Evolutionary conservation across 2,329 filamentous ascomycete species (phyloP).

Genomic region (Fusarium sp.): DNA sequence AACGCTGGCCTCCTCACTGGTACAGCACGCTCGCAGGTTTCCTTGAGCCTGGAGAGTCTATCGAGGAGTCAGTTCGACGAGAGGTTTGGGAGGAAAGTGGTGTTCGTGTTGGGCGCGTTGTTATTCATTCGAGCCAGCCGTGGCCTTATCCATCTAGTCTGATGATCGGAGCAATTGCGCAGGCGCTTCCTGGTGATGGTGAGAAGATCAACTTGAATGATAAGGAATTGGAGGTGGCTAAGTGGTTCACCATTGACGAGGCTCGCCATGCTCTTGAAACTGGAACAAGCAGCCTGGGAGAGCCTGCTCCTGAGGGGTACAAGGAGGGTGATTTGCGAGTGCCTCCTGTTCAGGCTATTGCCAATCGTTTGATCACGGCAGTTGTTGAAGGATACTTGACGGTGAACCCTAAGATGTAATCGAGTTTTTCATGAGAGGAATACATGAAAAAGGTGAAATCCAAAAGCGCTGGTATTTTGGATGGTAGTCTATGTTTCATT

Average conservation of each 20-base stretch:
- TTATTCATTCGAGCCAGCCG: slow-evolving; percentile 86
- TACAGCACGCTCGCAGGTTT: slow-evolving; percentile 92
- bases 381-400: slow-evolving; percentile 81
- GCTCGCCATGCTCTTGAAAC: slow-evolving; percentile 78
- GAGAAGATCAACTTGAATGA: slow-evolving; percentile 90
- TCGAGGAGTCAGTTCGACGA: slow-evolving; percentile 85
- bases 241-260: slow-evolving; percentile 88
- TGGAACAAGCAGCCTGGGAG: slow-evolving; percentile 75
- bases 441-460: slow-evolving; percentile 2
- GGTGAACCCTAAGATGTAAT: slow-evolving; percentile 65
- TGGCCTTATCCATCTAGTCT: slow-evolving; percentile 89
- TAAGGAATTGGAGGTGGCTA: slow-evolving; percentile 89
- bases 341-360: slow-evolving; percentile 90
- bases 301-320: slow-evolving; percentile 73
- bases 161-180: slow-evolving; percentile 90
- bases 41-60: slow-evolving; percentile 85
- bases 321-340: slow-evolving; percentile 83
- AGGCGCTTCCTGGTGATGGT: slow-evolving; percentile 78
- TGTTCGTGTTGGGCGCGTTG: slow-evolving; percentile 79
- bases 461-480: slow-evolving; percentile 11
- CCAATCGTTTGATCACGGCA: slow-evolving; percentile 85
- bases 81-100: slow-evolving; percentile 91
- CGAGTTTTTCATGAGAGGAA: background rate
- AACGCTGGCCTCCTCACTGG: slow-evolving; percentile 86
- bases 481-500: background rate